A percentile compares a stretch with the other conserved stretches of the same genome.
These are phyloP conservation scores for Kluyveromyces aestuarii DNA, from an alignment of 805 yeast species.

Conservation along the genomic window DNA sequence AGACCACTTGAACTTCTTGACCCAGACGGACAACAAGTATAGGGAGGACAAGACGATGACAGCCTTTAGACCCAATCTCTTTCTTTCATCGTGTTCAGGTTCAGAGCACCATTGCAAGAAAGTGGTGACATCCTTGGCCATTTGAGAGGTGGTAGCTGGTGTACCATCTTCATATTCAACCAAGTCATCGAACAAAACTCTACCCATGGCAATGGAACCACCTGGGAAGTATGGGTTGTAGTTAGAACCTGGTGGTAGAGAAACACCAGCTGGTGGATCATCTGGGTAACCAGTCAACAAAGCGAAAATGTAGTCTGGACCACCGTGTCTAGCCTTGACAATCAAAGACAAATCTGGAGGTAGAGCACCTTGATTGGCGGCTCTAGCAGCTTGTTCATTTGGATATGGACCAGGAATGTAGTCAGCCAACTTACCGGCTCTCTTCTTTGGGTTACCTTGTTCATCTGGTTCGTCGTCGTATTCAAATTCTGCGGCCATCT, in stretches of 20 bases:
- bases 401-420: conserved; percentile 91
- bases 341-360: conserved; percentile 97
- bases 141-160: conserved; percentile 95
- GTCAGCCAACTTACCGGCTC: conserved; percentile 97
- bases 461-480: conserved; percentile 98
- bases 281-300: conserved; percentile 98
- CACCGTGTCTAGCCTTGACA: conserved; percentile 99
- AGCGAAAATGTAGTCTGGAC: conserved; percentile 88
- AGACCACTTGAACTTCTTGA: conserved; percentile 97
- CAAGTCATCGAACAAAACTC: conserved; percentile 93
- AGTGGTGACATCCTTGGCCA: conserved; percentile 96
- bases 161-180: conserved; percentile 99
- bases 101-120: conserved; percentile 98
- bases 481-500: conserved; percentile 91
- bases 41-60: conserved; percentile 68
- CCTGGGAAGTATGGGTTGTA: conserved; percentile 99
- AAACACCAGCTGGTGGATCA: conserved; percentile 96
- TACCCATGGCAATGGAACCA: conserved; percentile 98
- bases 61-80: conserved; percentile 93
- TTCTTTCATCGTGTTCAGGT: conserved; percentile 98
- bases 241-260: conserved; percentile 86
- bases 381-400: conserved; percentile 98
- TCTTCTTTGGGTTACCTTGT: conserved; percentile 95
- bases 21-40: conserved; percentile 78
- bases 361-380: conserved; percentile 97